Percentiles rank a stretch among this genome's conserved stretches.
Conservation (phyloP, 371 early-diverging fungal species). For the Mucor plumbeus region DNA sequence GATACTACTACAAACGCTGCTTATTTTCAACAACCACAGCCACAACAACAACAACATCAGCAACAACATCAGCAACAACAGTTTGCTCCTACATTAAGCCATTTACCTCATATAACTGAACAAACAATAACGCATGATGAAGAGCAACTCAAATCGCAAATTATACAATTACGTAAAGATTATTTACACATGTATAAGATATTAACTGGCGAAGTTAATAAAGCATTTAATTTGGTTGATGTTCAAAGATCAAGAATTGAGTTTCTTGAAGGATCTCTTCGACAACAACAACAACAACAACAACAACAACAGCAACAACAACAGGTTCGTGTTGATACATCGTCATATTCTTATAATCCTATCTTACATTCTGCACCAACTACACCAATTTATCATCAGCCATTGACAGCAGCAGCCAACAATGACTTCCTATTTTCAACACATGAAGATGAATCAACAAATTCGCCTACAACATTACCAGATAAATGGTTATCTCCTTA, state of each 20-base stretch:
- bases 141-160: conserved; percentile 19
- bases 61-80: not conserved
- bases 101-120: not conserved
- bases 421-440: not conserved
- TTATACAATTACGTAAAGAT: conserved; percentile 11
- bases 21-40: not conserved
- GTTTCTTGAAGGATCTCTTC: conserved; percentile 20
- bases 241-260: conserved; percentile 24
- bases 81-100: not conserved
- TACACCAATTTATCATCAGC: conserved; percentile 9
- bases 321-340: not conserved
- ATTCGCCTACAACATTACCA: not conserved
- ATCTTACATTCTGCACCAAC: conserved; percentile 9
- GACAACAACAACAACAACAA: conserved; percentile 9
- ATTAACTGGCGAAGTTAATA: conserved; percentile 26
- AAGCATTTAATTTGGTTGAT: conserved; percentile 19
- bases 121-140: not conserved
- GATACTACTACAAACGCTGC: not conserved
- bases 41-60: not conserved
- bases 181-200: conserved; percentile 20
- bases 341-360: not conserved
- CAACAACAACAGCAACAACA: conserved; percentile 10
- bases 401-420: not conserved
- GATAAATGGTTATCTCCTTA: conserved; percentile 13
- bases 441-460: not conserved